These are phyloP conservation scores for Eragrostis nindensis DNA, from an alignment of 176 grass and related monocot species.

Conservation along the genomic window DNA sequence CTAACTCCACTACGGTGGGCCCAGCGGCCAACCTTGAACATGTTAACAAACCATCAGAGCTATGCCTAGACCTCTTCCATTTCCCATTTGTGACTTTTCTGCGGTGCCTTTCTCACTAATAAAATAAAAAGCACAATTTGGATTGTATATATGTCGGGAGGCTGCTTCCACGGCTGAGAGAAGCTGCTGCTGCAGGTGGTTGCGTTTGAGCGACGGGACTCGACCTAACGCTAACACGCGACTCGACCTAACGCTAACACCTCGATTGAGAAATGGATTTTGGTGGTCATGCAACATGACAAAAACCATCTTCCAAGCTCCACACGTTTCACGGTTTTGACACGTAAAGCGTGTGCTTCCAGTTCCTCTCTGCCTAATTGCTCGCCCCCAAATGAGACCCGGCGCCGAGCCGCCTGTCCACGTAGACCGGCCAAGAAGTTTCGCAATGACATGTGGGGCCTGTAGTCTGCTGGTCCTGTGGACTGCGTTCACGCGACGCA, in stretches of 20 bases:
- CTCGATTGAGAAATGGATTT: not conserved
- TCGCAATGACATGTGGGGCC: not conserved
- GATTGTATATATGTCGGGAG: not conserved
- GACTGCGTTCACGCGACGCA: too few species aligned
- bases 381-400: not conserved
- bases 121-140: too few species aligned
- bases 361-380: not conserved
- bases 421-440: too few species aligned
- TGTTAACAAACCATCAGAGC: not conserved
- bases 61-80: not conserved
- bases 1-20: constrained; percentile 13
- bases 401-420: not conserved
- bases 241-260: not conserved
- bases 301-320: not conserved
- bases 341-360: not conserved
- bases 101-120: too few species aligned
- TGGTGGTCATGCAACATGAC: not conserved
- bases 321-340: not conserved
- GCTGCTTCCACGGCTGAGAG: not conserved
- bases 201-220: not conserved
- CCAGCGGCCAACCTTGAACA: not conserved
- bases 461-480: too few species aligned
- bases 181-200: not conserved
- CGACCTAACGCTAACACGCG: not conserved
- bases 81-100: not conserved